These are phyloP conservation scores for Brassica napus DNA, from an alignment of 345 rosid species.

Conservation along the genomic window Da-Ae NC_063448.1:40473001-40473500, in stretches of 20 bases:
- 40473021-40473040: constrained; percentile 56
- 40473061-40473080: constrained; percentile 47
- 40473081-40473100: constrained; percentile 49
- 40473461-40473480: constrained; percentile 65
- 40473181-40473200: constrained; percentile 51
- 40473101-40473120: constrained; percentile 59
- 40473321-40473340: constrained; percentile 53
- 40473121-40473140: constrained; percentile 45
- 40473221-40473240: constrained; percentile 46
- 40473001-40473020: constrained; percentile 58
- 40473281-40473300: constrained; percentile 48
- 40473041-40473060: constrained; percentile 47
- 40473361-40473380: constrained; percentile 55
- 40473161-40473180: constrained; percentile 54
- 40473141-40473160: constrained; percentile 68
- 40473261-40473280: constrained; percentile 50
- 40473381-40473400: constrained; percentile 59
- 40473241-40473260: constrained; percentile 48
- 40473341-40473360: constrained; percentile 46
- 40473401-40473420: constrained; percentile 51
- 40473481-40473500: constrained; percentile 53
- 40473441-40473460: constrained; percentile 56
- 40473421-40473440: constrained; percentile 59
- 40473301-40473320: constrained; percentile 54
- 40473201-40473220: constrained; percentile 54